These are phyloP conservation scores for Hortiboletus flavorubellus DNA, from an alignment of 768 basidiomycete genomes.

Conservation along the genomic window DNA sequence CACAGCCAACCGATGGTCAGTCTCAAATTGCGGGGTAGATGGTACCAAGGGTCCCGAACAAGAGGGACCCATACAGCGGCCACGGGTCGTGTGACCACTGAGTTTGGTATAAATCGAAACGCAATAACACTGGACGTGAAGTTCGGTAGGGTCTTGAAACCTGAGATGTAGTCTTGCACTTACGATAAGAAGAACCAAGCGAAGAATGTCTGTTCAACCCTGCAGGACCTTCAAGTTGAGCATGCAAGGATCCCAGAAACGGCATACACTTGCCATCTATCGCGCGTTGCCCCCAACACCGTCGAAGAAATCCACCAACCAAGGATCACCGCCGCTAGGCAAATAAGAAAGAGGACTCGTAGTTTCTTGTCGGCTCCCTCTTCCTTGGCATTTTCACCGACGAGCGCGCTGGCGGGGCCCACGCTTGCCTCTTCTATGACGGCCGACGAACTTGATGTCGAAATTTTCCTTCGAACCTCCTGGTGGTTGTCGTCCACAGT, in stretches of 20 bases:
- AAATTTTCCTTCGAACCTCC: slow-evolving; percentile 21
- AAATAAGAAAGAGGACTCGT: slow-evolving; percentile 48
- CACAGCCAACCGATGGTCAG: slow-evolving; percentile 72
- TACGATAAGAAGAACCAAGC: slow-evolving; percentile 82
- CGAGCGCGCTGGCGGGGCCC: slow-evolving; percentile 8
- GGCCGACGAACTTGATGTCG: slow-evolving; percentile 12
- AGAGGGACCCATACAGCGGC: slow-evolving; percentile 64
- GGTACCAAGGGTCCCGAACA: slow-evolving; percentile 67
- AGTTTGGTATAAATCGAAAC: slow-evolving; percentile 80
- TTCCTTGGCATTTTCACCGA: slow-evolving; percentile 10
- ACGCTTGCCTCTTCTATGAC: slow-evolving; percentile 19
- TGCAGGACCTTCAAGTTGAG: slow-evolving; percentile 28
- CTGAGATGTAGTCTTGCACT: slow-evolving; percentile 24
- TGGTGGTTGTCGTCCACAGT: neutral
- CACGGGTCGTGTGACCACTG: slow-evolving; percentile 68
- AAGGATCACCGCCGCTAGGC: slow-evolving; percentile 58
- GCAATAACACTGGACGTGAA: slow-evolving; percentile 56
- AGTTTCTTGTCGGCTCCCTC: slow-evolving; percentile 17
- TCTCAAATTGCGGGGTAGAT: slow-evolving; percentile 49
- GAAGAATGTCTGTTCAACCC: slow-evolving; percentile 78
- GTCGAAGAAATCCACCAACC: slow-evolving; percentile 87
- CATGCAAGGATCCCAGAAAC: neutral
- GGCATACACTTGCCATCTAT: slow-evolving; percentile 55
- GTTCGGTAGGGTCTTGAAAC: neutral
- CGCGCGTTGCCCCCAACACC: slow-evolving; percentile 63